phyloP scores from a whole-genome alignment of 2,329 filamentous ascomycete species.

The Cladophialophora yegresii region DNA sequence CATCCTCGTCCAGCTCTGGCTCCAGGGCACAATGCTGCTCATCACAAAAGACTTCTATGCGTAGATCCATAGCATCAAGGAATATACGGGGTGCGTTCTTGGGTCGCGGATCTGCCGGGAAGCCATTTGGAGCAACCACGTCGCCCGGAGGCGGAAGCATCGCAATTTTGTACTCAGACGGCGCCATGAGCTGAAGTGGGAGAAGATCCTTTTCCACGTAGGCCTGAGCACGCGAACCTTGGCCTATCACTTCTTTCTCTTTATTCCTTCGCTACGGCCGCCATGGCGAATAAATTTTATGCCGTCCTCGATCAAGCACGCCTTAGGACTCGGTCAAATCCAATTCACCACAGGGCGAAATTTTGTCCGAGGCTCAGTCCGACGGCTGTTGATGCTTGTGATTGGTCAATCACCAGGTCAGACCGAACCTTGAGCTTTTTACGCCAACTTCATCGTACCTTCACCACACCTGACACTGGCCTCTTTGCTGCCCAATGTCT shows the following conservation, averaged over 20 bases:
- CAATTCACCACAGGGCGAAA: background rate
- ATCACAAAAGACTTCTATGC: conserved; percentile 59
- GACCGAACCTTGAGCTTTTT: background rate
- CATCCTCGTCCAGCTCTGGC: conserved; percentile 79
- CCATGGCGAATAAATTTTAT: background rate
- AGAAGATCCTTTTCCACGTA: background rate
- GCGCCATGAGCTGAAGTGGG: background rate
- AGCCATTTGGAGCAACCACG: conserved; percentile 33
- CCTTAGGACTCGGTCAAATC: background rate
- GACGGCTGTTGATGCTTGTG: background rate
- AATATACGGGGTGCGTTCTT: conserved; percentile 54
- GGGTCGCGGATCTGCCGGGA: conserved; percentile 32
- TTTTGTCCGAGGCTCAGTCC: conserved; percentile 9
- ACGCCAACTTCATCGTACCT: conserved; percentile 65
- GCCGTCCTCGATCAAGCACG: background rate
- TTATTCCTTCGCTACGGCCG: background rate
- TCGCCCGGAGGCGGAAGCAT: conserved; percentile 32
- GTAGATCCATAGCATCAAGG: conserved; percentile 60
- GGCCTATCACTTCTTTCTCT: background rate
- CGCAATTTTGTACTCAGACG: conserved; percentile 8
- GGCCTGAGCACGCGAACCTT: background rate
- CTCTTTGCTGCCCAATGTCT: conserved; percentile 67
- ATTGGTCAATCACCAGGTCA: background rate
- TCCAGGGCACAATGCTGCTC: conserved; percentile 61
- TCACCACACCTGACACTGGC: background rate